Conservation (phyloP, 1,284 basidiomycete species). For the Pseudomicrostroma phylloplanum region DNA sequence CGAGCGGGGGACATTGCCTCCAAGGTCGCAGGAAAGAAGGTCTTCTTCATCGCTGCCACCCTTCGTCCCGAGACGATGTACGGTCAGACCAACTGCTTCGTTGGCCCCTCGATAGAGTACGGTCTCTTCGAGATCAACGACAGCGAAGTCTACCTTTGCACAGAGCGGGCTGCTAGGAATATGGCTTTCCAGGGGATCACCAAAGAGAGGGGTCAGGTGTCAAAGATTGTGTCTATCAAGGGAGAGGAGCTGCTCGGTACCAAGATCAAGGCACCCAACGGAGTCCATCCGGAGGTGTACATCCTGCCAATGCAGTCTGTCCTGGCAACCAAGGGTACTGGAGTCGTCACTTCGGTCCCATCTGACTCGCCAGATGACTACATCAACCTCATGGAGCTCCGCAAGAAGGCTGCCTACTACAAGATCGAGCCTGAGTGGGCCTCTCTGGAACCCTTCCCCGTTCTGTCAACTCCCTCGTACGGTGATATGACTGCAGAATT, state of each 20-base stretch:
- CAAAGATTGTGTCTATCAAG: conserved; percentile 37
- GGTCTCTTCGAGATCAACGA: conserved; percentile 74
- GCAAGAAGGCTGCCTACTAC: conserved; percentile 96
- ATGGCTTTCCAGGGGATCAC: conserved; percentile 89
- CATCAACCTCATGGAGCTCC: conserved; percentile 80
- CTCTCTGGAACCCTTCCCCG: conserved; percentile 75
- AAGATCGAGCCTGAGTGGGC: conserved; percentile 88
- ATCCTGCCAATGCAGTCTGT: conserved; percentile 98
- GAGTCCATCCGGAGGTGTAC: conserved; percentile 77
- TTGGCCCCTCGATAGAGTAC: conserved; percentile 84
- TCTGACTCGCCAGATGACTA: conserved; percentile 98
- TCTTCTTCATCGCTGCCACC: conserved; percentile 90
- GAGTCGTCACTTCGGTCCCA: conserved; percentile 95
- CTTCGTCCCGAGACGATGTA: conserved; percentile 95
- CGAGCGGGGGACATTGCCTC: conserved; percentile 60
- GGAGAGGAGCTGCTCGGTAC: conserved; percentile 80
- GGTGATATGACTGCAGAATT: conserved; percentile 86
- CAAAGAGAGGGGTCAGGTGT: conserved; percentile 50
- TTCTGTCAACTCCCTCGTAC: conserved; percentile 80
- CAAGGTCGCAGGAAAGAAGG: conserved; percentile 66
- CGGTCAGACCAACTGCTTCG: conserved; percentile 97
- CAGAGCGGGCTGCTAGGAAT: conserved; percentile 83
- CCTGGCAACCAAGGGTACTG: conserved; percentile 91
- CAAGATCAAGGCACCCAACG: conserved; percentile 81
- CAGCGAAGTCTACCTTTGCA: conserved; percentile 71